A percentile compares a stretch with the other conserved stretches of the same genome.
These are phyloP conservation scores for Eutrema heterophyllum DNA, from an alignment of 345 rosid genomes.

Conservation along the genomic window DNA sequence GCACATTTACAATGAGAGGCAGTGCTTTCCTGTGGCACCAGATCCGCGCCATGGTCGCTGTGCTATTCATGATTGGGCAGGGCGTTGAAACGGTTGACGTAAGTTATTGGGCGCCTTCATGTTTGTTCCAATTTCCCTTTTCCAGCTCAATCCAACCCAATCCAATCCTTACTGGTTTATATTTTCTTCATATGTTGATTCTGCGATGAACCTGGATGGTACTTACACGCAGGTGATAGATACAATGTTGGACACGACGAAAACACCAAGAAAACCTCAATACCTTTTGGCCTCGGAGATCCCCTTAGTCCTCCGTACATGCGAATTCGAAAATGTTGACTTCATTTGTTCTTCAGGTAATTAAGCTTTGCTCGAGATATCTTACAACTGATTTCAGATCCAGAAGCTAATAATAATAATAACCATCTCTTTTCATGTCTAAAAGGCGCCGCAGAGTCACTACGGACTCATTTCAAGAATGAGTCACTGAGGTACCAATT, in stretches of 20 bases:
- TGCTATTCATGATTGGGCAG: slow-evolving; percentile 89
- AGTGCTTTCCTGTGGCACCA: slow-evolving; percentile 98
- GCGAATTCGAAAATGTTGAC: slow-evolving; percentile 65
- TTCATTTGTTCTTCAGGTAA: slow-evolving; percentile 80
- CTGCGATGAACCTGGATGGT: background rate
- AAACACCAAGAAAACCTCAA: slow-evolving; percentile 73
- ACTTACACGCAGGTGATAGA: slow-evolving; percentile 53
- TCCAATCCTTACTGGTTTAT: background rate
- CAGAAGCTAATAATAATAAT: background rate
- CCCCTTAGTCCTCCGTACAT: slow-evolving; percentile 75
- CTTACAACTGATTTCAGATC: background rate
- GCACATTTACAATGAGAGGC: slow-evolving; percentile 64
- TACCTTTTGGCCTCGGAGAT: slow-evolving; percentile 75
- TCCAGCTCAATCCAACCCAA: background rate
- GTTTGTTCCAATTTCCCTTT: background rate
- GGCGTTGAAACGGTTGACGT: slow-evolving; percentile 80
- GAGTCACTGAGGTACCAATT: slow-evolving; percentile 53
- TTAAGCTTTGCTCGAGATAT: background rate
- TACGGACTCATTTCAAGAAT: slow-evolving; percentile 57
- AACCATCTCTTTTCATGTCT: slow-evolving; percentile 13
- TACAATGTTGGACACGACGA: slow-evolving; percentile 54
- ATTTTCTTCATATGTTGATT: background rate
- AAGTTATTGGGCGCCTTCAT: slow-evolving; percentile 31
- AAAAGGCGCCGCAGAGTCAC: slow-evolving; percentile 55
- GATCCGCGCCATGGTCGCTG: slow-evolving; percentile 86